Percentiles rank a stretch among this genome's conserved stretches.
Evolutionary conservation across 2,329 filamentous ascomycete species (phyloP).

Genomic region (Penicillium paneum): DNA sequence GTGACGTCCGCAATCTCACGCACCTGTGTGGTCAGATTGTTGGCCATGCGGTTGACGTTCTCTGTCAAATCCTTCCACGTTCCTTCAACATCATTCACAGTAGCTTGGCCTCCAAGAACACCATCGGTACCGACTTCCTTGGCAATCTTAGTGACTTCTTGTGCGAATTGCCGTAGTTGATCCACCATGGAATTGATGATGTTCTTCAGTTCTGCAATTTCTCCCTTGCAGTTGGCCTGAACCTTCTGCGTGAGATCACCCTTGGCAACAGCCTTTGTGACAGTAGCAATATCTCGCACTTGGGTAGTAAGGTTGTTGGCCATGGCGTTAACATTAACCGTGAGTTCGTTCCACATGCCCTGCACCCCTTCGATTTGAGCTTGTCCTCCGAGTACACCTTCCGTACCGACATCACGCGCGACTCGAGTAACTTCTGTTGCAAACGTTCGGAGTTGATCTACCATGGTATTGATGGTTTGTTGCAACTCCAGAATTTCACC

Average conservation of each 20-base stretch:
- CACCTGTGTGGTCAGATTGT: slow-evolving; percentile 96
- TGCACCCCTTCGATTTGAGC: slow-evolving; percentile 79
- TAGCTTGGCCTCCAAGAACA: slow-evolving; percentile 88
- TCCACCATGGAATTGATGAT: slow-evolving; percentile 99
- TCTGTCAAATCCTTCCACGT: slow-evolving; percentile 96
- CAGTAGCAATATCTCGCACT: slow-evolving; percentile 88
- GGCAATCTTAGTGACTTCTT: slow-evolving; percentile 94
- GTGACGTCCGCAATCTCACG: slow-evolving; percentile 96
- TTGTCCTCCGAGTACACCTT: slow-evolving; percentile 77
- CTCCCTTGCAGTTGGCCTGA: slow-evolving; percentile 84
- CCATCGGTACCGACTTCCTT: slow-evolving; percentile 96
- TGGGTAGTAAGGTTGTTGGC: slow-evolving; percentile 82
- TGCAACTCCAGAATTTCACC: slow-evolving; percentile 80
- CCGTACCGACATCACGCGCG: slow-evolving; percentile 77
- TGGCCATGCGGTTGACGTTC: slow-evolving; percentile 97
- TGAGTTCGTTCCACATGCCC: slow-evolving; percentile 86
- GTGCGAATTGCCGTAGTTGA: slow-evolving; percentile 92
- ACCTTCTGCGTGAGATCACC: slow-evolving; percentile 97
- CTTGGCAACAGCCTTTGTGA: slow-evolving; percentile 66
- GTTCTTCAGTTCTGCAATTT: slow-evolving; percentile 91
- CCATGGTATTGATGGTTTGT: slow-evolving; percentile 87
- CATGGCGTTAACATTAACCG: slow-evolving; percentile 84
- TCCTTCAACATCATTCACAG: slow-evolving; percentile 91
- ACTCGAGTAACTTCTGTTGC: slow-evolving; percentile 80
- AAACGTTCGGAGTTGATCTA: slow-evolving; percentile 78